Conservation (phyloP, 2,329 filamentous ascomycete genomes). For the Dothideomycetes sp. region DNA sequence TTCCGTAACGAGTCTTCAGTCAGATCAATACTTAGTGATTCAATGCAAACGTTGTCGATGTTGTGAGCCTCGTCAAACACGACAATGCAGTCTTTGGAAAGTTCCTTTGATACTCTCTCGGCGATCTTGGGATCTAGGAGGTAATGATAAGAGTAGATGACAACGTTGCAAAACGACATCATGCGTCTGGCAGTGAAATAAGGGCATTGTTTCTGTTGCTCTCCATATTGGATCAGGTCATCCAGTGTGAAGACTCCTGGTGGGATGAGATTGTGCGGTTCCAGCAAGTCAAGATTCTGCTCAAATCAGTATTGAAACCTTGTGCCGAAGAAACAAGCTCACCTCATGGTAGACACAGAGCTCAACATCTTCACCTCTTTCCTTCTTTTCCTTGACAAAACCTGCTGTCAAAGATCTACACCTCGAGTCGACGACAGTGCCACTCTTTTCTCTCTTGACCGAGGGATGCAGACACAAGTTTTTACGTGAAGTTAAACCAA, state of each 20-base stretch:
- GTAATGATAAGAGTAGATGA: slow-evolving; percentile 99
- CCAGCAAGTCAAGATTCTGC: slow-evolving; percentile 79
- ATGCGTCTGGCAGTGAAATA: slow-evolving; percentile 95
- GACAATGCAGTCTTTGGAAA: slow-evolving; percentile 96
- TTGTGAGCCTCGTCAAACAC: slow-evolving; percentile 99
- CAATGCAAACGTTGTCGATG: slow-evolving; percentile 98
- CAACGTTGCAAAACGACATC: slow-evolving; percentile 99
- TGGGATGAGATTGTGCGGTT: slow-evolving; percentile 88
- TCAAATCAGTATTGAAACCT: neutral
- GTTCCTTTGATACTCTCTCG: slow-evolving; percentile 84
- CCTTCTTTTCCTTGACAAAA: slow-evolving; percentile 96
- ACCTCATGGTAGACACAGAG: slow-evolving; percentile 86
- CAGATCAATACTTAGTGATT: slow-evolving; percentile 90
- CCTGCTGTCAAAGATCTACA: slow-evolving; percentile 92
- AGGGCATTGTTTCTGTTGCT: slow-evolving; percentile 92
- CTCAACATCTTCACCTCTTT: slow-evolving; percentile 86
- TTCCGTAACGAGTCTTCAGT: slow-evolving; percentile 90
- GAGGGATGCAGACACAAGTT: slow-evolving; percentile 94
- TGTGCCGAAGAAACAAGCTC: slow-evolving; percentile 24
- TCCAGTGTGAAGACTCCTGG: slow-evolving; percentile 95
- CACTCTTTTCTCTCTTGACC: slow-evolving; percentile 93
- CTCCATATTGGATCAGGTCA: slow-evolving; percentile 77
- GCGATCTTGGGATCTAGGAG: slow-evolving; percentile 96
- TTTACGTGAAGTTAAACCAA: slow-evolving; percentile 92
- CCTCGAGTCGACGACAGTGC: slow-evolving; percentile 84